These are phyloP conservation scores for Coleophoma eucalyptorum DNA, from an alignment of 2,329 filamentous ascomycete genomes.

Conservation along the genomic window DNA sequence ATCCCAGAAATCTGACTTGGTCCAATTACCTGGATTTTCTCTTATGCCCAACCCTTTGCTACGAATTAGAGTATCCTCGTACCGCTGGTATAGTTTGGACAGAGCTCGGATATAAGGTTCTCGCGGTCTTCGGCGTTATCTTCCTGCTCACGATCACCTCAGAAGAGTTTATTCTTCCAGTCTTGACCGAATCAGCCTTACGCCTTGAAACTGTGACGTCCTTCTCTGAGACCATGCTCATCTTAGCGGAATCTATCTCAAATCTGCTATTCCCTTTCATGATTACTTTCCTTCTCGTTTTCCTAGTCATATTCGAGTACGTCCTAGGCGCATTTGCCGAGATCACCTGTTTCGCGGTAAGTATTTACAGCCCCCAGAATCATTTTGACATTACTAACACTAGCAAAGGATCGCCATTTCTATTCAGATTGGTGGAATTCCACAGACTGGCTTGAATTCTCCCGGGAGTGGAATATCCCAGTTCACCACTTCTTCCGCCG, in stretches of 20 bases:
- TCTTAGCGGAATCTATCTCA: constrained; percentile 85
- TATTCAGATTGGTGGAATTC: constrained; percentile 78
- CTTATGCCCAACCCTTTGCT: constrained; percentile 92
- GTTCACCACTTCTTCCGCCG: constrained; percentile 93
- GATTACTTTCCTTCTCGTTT: constrained; percentile 91
- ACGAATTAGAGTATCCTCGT: constrained; percentile 94
- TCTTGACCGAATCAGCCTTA: constrained; percentile 66
- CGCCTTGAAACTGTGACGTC: constrained; percentile 43
- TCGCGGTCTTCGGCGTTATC: constrained; percentile 93
- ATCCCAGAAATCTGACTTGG: constrained; percentile 82
- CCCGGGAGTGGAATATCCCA: constrained; percentile 94
- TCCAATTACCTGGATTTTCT: constrained; percentile 83
- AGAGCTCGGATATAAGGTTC: constrained; percentile 77
- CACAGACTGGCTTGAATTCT: constrained; percentile 93
- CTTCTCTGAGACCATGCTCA: constrained; percentile 64
- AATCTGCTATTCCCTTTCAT: constrained; percentile 96
- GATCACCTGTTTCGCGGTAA: constrained; percentile 57
- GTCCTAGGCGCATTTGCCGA: constrained; percentile 92
- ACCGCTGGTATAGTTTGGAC: constrained; percentile 71
- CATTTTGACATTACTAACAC: not conserved
- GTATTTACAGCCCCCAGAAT: not conserved
- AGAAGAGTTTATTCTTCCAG: constrained; percentile 93
- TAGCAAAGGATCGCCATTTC: constrained; percentile 71
- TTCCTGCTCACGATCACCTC: constrained; percentile 88
- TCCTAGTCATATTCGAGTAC: constrained; percentile 98